Conservation (phyloP, 2,329 filamentous ascomycete genomes). For the Colletotrichum costaricense region DNA sequence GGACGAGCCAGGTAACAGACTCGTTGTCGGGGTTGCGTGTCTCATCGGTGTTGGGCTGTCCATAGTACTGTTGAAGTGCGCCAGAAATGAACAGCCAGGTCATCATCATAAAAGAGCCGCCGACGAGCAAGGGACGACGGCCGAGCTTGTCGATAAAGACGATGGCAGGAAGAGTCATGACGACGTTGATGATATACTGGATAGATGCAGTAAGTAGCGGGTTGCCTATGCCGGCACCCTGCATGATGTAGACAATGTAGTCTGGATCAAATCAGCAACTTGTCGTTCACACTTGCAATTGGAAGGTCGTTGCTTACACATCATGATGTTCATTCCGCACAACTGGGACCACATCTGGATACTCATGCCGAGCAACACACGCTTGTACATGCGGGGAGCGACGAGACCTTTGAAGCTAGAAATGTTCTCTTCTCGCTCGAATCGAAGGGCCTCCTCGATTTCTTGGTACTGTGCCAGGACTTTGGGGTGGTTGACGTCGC, state of each 20-base stretch:
- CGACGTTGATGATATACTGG: conserved; percentile 73
- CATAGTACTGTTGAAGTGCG: conserved; percentile 70
- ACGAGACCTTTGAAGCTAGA: conserved; percentile 62
- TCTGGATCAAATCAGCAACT: conserved; percentile 42
- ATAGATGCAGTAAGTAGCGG: conserved; percentile 70
- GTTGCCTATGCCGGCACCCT: conserved; percentile 65
- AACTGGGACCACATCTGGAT: conserved; percentile 71
- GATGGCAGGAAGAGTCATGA: conserved; percentile 69
- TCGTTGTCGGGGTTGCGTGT: conserved; percentile 52
- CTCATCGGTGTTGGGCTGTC: conserved; percentile 56
- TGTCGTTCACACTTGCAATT: no score
- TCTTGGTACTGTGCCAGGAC: conserved; percentile 74
- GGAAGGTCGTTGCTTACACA: conserved; percentile 45
- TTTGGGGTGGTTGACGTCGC: conserved; percentile 65
- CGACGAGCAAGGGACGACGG: conserved; percentile 65
- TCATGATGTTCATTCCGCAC: conserved; percentile 71
- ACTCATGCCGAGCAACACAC: conserved; percentile 67
- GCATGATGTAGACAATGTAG: conserved; percentile 72
- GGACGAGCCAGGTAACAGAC: conserved; percentile 69
- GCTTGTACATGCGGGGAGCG: conserved; percentile 63
- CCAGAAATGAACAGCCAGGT: conserved; percentile 72
- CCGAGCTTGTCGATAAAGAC: conserved; percentile 69
- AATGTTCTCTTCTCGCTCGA: conserved; percentile 63
- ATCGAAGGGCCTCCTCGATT: conserved; percentile 64
- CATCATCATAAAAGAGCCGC: conserved; percentile 69